Evolutionary conservation across 1,139 yeast genomes (phyloP).

Genomic region (Debaryomyces sp.): DNA sequence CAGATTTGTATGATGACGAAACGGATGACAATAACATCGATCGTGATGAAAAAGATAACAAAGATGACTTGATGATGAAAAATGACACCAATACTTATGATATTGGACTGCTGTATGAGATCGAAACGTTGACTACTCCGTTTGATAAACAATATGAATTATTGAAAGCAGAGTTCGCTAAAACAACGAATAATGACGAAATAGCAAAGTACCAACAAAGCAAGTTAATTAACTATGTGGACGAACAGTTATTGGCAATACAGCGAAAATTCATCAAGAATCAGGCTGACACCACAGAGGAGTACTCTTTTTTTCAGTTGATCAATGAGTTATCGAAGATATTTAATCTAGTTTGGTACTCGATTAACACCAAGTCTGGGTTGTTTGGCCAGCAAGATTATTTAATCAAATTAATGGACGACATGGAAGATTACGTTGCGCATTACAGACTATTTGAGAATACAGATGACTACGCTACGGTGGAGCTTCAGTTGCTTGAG

Average conservation of each 20-base stretch:
- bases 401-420: slow-evolving; percentile 63
- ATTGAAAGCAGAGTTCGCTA: slow-evolving; percentile 16
- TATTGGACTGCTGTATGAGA: background rate
- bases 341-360: slow-evolving; percentile 60
- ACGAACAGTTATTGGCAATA: slow-evolving; percentile 55
- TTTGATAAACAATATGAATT: slow-evolving; percentile 29
- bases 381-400: slow-evolving; percentile 63
- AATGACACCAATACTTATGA: background rate
- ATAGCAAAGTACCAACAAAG: slow-evolving; percentile 53
- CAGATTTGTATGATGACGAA: slow-evolving; percentile 39
- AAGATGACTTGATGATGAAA: slow-evolving; percentile 11
- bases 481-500: slow-evolving; percentile 22
- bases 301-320: slow-evolving; percentile 41
- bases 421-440: slow-evolving; percentile 60
- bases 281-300: slow-evolving; percentile 39
- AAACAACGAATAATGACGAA: background rate
- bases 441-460: slow-evolving; percentile 38
- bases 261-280: slow-evolving; percentile 69
- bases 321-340: slow-evolving; percentile 48
- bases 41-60: slow-evolving; percentile 13
- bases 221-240: slow-evolving; percentile 61
- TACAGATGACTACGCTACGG: slow-evolving; percentile 14
- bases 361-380: slow-evolving; percentile 31
- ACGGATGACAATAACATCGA: slow-evolving; percentile 6
- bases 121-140: slow-evolving; percentile 22